Evolutionary conservation across 331 rosid genomes (phyloP).

Genomic region (Rosa hybrid): DNA sequence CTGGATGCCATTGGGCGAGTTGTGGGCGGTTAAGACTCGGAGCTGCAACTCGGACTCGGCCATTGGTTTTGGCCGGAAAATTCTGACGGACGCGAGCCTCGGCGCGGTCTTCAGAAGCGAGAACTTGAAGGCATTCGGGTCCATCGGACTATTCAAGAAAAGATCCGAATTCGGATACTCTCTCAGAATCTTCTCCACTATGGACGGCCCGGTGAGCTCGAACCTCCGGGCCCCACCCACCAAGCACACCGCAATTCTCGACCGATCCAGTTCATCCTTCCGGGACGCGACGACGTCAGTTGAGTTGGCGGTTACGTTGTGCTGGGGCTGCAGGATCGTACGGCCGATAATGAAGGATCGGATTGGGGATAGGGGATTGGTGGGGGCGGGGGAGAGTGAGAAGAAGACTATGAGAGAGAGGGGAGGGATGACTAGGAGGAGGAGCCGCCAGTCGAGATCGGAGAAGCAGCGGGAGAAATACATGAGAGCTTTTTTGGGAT

Average conservation of each 20-base stretch:
- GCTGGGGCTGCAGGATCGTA: slow-evolving; percentile 16
- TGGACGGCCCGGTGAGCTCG: slow-evolving; percentile 90
- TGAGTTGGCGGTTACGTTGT: background rate
- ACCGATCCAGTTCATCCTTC: slow-evolving; percentile 46
- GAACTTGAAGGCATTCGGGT: slow-evolving; percentile 60
- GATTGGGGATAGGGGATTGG: slow-evolving; percentile 37
- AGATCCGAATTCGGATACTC: slow-evolving; percentile 86
- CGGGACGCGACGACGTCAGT: slow-evolving; percentile 9
- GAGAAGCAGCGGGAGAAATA: slow-evolving; percentile 34
- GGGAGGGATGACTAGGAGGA: slow-evolving; percentile 46
- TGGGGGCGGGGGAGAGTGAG: slow-evolving; percentile 34
- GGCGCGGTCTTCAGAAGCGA: slow-evolving; percentile 65
- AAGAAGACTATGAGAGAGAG: slow-evolving; percentile 49
- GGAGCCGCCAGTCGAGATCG: slow-evolving; percentile 50
- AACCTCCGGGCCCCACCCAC: slow-evolving; percentile 97
- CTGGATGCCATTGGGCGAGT: slow-evolving; percentile 96
- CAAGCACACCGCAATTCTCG: slow-evolving; percentile 86
- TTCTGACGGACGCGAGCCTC: slow-evolving; percentile 55
- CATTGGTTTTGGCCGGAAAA: slow-evolving; percentile 58
- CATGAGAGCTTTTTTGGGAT: slow-evolving; percentile 22
- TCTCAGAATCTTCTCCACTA: slow-evolving; percentile 50
- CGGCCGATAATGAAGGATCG: slow-evolving; percentile 34
- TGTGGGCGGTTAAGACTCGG: slow-evolving; percentile 66
- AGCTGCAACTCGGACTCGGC: slow-evolving; percentile 58
- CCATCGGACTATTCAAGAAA: slow-evolving; percentile 69